A percentile compares a stretch with the other conserved stretches of the same genome.
phyloP scores from a whole-genome alignment of 305 asterid species.

The Petunia hybrid region DNA sequence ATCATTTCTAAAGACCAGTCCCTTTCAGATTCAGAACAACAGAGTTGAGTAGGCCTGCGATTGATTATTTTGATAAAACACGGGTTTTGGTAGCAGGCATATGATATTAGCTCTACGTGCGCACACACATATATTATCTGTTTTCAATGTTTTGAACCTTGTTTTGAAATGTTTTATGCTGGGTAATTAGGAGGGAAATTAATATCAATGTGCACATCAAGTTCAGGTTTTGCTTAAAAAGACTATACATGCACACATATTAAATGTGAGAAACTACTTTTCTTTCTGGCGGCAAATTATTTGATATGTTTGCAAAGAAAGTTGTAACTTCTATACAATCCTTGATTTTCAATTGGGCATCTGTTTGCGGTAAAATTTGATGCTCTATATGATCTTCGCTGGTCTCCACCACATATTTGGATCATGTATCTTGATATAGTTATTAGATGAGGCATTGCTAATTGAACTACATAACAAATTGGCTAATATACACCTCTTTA shows the following conservation, averaged over 20 bases:
- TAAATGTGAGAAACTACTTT: neutral
- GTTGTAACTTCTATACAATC: neutral
- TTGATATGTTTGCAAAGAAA: conserved; percentile 17
- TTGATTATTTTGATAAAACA: conserved; percentile 12
- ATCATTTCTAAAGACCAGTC: conserved; percentile 35
- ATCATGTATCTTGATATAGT: conserved; percentile 4
- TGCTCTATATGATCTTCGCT: neutral
- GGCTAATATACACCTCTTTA: conserved; percentile 10
- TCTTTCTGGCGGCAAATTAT: neutral
- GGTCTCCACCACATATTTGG: neutral
- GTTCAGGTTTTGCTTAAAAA: neutral
- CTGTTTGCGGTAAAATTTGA: neutral
- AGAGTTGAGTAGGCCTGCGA: conserved; percentile 4
- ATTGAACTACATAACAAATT: conserved; percentile 1
- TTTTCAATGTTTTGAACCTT: conserved; percentile 19
- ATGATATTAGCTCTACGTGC: neutral
- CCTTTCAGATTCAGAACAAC: conserved; percentile 14
- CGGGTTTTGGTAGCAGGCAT: neutral
- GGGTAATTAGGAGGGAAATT: neutral
- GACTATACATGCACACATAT: neutral
- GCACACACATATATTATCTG: neutral
- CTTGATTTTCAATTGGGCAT: conserved; percentile 9
- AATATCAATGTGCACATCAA: neutral
- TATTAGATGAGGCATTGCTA: conserved; percentile 1
- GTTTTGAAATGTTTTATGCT: conserved; percentile 20